Evolutionary conservation across 306 rosid species (phyloP), one percentile per base, ranked within the genome.

Genomic region (Cucurbita argyrosperma): DNA sequence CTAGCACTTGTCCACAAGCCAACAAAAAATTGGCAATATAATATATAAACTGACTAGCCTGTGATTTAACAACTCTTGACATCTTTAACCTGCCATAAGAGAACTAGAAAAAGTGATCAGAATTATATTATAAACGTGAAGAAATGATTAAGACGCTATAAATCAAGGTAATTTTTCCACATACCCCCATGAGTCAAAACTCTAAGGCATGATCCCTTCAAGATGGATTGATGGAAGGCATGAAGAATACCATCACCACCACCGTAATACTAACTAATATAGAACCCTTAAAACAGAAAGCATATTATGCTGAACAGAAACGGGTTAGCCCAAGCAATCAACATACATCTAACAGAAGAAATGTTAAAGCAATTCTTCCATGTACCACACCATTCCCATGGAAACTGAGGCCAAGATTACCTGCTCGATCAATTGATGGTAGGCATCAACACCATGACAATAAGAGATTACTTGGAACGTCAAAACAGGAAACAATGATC

Each of bases 1-100:
- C 43, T 15, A 70, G 56, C 56, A 70, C 30, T 70, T 35, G 30
- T 46, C 3, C 11, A 50, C 40, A 8, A 15, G 60, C 7, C 74
- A 70, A 10, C 53, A 51, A 26, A 50, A 13, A 70, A 14, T 51
- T 50, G 35, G 18, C 74, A 51, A 30, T 70, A 50, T 57, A 50
- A 49, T 30, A 50, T 8, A 70, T 16, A 50, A 70, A 30, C 15
- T 26, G 40, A 16, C 59, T 58, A 72, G 79, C 52, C 80, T 63
- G 59, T 74, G 73, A 49, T 19, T 37, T 35, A 70, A 49, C 78
- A 78, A 79, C 62, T 81, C 82, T 54, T 54, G 80, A 80, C 76
- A 74, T 78, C 82, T 76, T 87, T 74, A 78, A 85, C 87, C 91
- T 84, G 91, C 80, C 85, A 87, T 74, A 75, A 46, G 46, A 72